Evolutionary conservation across 768 basidiomycete genomes (phyloP), one percentile per base, ranked within the genome.

Genomic region (Boletus subcaerulescens): DNA sequence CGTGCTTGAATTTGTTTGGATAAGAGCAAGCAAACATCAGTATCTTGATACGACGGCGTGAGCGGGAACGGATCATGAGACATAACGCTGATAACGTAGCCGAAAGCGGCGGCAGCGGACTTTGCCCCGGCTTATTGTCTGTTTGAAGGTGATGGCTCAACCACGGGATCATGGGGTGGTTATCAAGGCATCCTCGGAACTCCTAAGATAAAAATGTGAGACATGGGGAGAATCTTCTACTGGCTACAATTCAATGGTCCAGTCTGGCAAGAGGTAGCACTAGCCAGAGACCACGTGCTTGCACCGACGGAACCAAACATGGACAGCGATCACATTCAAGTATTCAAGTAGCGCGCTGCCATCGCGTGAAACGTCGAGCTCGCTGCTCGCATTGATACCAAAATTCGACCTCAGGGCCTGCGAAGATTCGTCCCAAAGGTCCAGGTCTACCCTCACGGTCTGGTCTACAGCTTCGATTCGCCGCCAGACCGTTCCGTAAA

Each of bases 401-500:
- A 14, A 41, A 17, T 50, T n/a, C 35, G 39, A 8, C n/a, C 15
- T 45, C 29, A 29, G 26, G 17, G n/a, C 17, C 36, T 32, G 29
- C 38, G 31, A 29, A 36, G 45, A 35, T 4, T 14, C 11, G 11
- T n/a, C 33, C 35, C 7, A 10, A 26, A 26, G 10, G 11, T 15
- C 17, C 33, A n/a, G 22, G 33, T 41, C 47, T 33, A 20, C 52
- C 42, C 36, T 40, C 48, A 43, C 59, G 47, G 55, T 49, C 46
- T 13, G 38, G 39, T 31, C 48, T 7, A 4, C 4, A 26, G 39
- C 42, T 42, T 35, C 35, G 48, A 44, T 42, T 52, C 26, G 10
- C 20, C 38, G 26, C 49, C 44, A 43, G 60, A 39, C 47, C 38
- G 54, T 69, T 66, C 55, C 69, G 71, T 71, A 71, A 72, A 65